Evolutionary conservation across 2,329 filamentous ascomycete genomes (phyloP), one percentile per base, ranked within the genome.

Genomic region (Verticillium longisporum): DNA sequence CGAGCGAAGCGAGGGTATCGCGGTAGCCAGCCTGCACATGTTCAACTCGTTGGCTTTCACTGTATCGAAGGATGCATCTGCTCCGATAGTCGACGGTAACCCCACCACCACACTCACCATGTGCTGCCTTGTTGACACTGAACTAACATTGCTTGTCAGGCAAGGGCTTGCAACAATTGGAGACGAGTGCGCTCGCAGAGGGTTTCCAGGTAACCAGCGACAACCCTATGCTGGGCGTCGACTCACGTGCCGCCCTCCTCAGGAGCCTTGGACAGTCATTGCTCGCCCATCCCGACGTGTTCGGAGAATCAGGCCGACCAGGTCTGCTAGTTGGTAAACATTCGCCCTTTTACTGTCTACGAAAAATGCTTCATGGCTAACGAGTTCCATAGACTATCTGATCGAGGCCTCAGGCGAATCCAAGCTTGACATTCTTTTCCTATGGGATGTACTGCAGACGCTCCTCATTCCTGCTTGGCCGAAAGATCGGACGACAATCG

Each of bases 391-490:
- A 82, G 79, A 81, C 55, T 74, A 75, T 59, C 66, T 82, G 7
- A 62, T 74, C 4, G 65, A 70, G 31, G 60, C 68, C n/a, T 59
- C 70, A 6, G 65, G 62, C 5, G 63, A 67, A 1, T 65, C 69
- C 7, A 62, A 66, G 2, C 66, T 79, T 5, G 74, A 81, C 60
- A 76, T 75, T 45, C 67, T 71, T 7, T 60, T 66, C 1, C 72
- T 82, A 13, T 80, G 80, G 80, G 66, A 67, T 4, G 69, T 72
- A 1, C 70, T 81, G 1, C 80, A 83, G 59, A 68, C 62, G 1
- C 67, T 79, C 0, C 70, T 83, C 10, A 76, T 83, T 1, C 80
- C 80, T 0, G 71, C 75, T 1, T 83, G 80, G 80, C 80, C 80
- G 1, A 72, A 73, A 6, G 72, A 80, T 54, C 76, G 80, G 0